Evolutionary conservation across 75 land plant genomes (phyloP).

Genomic region (Picea sitchensis): DNA sequence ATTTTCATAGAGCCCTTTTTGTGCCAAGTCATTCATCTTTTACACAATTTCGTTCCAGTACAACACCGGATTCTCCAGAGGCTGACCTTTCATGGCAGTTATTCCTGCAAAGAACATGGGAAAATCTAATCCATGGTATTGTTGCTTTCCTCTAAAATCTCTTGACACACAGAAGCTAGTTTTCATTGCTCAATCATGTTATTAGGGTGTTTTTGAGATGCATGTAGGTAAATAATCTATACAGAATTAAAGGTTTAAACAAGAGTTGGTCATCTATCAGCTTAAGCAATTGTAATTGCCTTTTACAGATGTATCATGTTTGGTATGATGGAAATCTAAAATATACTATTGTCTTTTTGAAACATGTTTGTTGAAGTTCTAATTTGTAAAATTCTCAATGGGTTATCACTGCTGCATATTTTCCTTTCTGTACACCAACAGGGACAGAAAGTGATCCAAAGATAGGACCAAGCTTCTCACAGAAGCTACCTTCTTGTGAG

Average conservation of each 20-base stretch:
- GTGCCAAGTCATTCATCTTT: slow-evolving; percentile 53
- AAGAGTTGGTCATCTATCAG: neutral
- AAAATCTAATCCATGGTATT: slow-evolving; percentile 42
- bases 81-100: slow-evolving; percentile 55
- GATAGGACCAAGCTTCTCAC: neutral
- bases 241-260: neutral
- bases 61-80: slow-evolving; percentile 17
- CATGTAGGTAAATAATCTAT: neutral
- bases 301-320: neutral
- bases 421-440: neutral
- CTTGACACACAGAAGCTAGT: neutral
- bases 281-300: neutral
- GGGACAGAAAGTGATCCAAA: slow-evolving; percentile 16
- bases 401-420: neutral
- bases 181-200: neutral
- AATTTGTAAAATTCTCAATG: neutral
- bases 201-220: neutral
- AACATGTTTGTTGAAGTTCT: neutral
- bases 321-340: neutral
- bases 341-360: neutral
- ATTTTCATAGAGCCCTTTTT: slow-evolving; percentile 55
- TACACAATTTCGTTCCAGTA: slow-evolving; percentile 36
- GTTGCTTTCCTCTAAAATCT: slow-evolving; percentile 14
- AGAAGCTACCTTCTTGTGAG: slow-evolving; percentile 14
- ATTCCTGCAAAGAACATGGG: slow-evolving; percentile 52